Percentiles rank a stretch among this genome's conserved stretches.
Conservation (phyloP, 805 yeast genomes). For the Lachancea nothofagi region DNA sequence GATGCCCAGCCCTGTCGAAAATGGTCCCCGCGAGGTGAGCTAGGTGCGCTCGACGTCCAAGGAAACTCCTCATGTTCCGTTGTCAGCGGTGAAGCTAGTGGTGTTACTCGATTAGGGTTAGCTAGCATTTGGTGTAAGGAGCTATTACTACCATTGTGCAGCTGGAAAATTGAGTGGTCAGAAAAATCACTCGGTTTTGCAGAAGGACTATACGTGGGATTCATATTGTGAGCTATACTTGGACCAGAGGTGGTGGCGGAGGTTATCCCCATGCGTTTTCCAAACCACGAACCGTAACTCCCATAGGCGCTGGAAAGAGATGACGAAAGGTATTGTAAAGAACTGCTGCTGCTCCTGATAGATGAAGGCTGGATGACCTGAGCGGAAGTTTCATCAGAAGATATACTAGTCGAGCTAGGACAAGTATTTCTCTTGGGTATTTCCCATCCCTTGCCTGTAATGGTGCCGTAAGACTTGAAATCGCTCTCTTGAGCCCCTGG, state of each 20-base stretch:
- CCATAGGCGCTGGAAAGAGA: constrained; percentile 34
- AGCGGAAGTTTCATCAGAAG: constrained; percentile 29
- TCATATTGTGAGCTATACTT: background rate
- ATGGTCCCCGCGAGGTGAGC: constrained; percentile 20
- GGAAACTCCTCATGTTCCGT: constrained; percentile 39
- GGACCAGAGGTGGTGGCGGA: constrained; percentile 1
- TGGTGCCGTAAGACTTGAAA: constrained; percentile 3
- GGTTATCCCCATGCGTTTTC: constrained; percentile 21
- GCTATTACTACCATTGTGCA: constrained; percentile 24
- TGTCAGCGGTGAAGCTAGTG: constrained; percentile 34
- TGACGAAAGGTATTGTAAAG: constrained; percentile 36
- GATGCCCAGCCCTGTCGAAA: constrained; percentile 1
- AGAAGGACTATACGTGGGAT: constrained; percentile 21
- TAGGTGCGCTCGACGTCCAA: constrained; percentile 31
- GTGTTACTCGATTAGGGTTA: constrained; percentile 21
- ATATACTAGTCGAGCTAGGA: constrained; percentile 27
- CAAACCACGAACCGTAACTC: constrained; percentile 33
- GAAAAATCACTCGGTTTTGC: constrained; percentile 21
- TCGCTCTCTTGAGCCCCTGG: background rate
- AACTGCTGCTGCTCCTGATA: constrained; percentile 33
- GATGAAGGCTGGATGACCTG: constrained; percentile 34
- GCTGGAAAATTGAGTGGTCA: constrained; percentile 25
- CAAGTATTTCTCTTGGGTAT: constrained; percentile 33
- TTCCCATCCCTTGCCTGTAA: constrained; percentile 36
- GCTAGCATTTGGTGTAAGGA: constrained; percentile 25